Conservation (phyloP, 352 stramenopile species). For the Phytophthora hybrid region DNA sequence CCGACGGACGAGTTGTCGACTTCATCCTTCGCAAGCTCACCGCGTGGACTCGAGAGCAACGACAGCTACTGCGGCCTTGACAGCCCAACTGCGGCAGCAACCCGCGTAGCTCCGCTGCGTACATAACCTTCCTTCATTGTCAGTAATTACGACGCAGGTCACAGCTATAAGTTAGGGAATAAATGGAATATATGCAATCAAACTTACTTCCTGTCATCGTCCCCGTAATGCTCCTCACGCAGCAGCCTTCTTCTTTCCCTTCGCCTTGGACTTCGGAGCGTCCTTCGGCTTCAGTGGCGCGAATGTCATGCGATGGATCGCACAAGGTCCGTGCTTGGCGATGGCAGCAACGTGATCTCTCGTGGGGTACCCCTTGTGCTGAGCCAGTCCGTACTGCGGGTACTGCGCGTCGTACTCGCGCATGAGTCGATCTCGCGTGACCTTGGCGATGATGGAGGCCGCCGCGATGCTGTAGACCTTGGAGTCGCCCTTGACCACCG, state of each 20-base stretch:
- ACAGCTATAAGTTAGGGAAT: conserved; percentile 34
- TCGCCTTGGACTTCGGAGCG: conserved; percentile 34
- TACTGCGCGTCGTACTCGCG: conserved; percentile 93
- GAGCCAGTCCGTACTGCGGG: conserved; percentile 93
- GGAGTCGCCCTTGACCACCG: conserved; percentile 95
- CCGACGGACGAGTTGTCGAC: conserved; percentile 46
- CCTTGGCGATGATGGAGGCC: conserved; percentile 98
- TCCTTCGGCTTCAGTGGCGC: conserved; percentile 92
- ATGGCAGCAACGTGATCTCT: conserved; percentile 92
- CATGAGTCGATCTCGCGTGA: conserved; percentile 98
- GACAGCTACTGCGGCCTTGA: conserved; percentile 41
- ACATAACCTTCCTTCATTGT: conserved; percentile 23
- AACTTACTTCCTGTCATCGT: conserved; percentile 11
- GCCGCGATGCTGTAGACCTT: conserved; percentile 97
- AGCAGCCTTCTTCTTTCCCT: conserved; percentile 19
- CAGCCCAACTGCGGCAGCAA: conserved; percentile 27
- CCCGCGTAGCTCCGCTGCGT: conserved; percentile 36
- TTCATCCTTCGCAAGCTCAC: conserved; percentile 45
- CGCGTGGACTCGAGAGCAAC: conserved; percentile 41
- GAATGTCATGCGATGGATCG: conserved; percentile 97
- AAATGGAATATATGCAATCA: conserved; percentile 28
- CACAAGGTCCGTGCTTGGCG: conserved; percentile 87
- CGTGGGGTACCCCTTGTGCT: conserved; percentile 99
- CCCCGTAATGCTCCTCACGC: conserved; percentile 5
- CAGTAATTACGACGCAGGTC: conserved; percentile 1